A percentile compares a stretch with the other conserved stretches of the same genome.
These are phyloP conservation scores for Silene coronaria DNA, from an alignment of 179 eudicot species.

Conservation along the genomic window DNA sequence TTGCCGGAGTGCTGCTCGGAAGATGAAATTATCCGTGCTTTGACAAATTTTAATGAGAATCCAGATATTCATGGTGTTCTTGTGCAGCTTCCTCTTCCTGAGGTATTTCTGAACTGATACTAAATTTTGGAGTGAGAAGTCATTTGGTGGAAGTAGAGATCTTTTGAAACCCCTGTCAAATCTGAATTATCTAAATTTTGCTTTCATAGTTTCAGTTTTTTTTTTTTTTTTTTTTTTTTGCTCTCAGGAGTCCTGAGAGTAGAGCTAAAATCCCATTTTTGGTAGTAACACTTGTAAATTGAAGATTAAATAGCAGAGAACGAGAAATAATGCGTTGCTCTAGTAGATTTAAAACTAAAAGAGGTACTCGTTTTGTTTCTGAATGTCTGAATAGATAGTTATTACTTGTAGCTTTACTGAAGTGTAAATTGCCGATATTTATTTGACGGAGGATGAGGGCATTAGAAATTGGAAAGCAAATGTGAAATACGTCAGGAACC, in stretches of 20 bases:
- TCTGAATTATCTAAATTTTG: neutral
- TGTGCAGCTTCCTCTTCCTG: conserved; percentile 90
- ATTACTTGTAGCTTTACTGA: neutral
- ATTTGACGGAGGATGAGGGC: neutral
- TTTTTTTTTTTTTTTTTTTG: neutral
- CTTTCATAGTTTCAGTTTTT: neutral
- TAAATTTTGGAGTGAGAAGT: neutral
- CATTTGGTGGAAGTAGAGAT: neutral
- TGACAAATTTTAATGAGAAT: conserved; percentile 48
- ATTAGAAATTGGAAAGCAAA: neutral
- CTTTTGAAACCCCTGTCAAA: neutral
- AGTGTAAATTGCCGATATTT: neutral
- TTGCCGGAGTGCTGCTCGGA: conserved; percentile 56
- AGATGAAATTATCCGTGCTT: conserved; percentile 47
- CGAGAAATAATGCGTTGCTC: neutral
- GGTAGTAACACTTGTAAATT: neutral
- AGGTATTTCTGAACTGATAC: conserved; percentile 34
- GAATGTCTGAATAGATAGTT: neutral
- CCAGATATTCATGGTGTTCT: conserved; percentile 74
- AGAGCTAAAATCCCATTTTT: neutral
- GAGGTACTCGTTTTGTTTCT: neutral
- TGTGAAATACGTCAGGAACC: neutral
- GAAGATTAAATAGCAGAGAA: neutral
- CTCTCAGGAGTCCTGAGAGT: neutral
- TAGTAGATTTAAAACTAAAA: neutral